Conservation (phyloP, 768 basidiomycete genomes). For the Goffeauzyma gilvescens region DNA sequence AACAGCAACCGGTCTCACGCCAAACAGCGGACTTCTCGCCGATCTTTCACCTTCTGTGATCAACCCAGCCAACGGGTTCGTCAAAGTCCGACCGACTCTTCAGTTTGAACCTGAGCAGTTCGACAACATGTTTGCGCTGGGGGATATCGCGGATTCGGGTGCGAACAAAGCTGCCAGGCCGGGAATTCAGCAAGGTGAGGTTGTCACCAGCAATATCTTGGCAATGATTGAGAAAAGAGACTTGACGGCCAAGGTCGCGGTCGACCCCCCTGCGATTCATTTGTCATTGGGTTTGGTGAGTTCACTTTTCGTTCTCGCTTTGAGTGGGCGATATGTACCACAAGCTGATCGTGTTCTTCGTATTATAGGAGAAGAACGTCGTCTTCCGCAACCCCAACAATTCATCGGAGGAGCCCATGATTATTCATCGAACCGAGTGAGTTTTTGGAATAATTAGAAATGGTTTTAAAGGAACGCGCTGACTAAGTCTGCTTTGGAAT, state of each 20-base stretch:
- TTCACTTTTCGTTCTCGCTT: neutral
- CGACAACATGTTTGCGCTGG: conserved; percentile 5
- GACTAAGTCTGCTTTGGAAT: neutral
- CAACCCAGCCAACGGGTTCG: conserved; percentile 5
- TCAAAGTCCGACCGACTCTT: conserved; percentile 5
- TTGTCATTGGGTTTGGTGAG: conserved; percentile 7
- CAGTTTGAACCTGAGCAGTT: neutral
- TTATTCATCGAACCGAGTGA: conserved; percentile 5
- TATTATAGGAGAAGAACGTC: conserved; percentile 4
- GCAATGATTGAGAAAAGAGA: neutral
- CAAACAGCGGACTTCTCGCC: conserved; percentile 10
- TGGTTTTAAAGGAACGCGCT: neutral
- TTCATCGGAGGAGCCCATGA: neutral
- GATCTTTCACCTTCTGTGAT: conserved; percentile 12
- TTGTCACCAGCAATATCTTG: conserved; percentile 4
- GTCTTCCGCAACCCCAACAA: conserved; percentile 5
- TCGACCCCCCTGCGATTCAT: conserved; percentile 7
- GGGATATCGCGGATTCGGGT: conserved; percentile 9
- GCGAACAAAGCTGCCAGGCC: conserved; percentile 9
- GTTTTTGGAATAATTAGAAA: neutral
- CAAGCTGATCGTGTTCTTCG: neutral
- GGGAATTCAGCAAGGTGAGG: conserved; percentile 4
- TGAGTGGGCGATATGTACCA: too few species aligned
- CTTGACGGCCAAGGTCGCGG: neutral
- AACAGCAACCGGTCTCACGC: conserved; percentile 7